These are phyloP conservation scores for Nemania sp. DNA, from an alignment of 2,329 filamentous ascomycete species.

Conservation along the genomic window DNA sequence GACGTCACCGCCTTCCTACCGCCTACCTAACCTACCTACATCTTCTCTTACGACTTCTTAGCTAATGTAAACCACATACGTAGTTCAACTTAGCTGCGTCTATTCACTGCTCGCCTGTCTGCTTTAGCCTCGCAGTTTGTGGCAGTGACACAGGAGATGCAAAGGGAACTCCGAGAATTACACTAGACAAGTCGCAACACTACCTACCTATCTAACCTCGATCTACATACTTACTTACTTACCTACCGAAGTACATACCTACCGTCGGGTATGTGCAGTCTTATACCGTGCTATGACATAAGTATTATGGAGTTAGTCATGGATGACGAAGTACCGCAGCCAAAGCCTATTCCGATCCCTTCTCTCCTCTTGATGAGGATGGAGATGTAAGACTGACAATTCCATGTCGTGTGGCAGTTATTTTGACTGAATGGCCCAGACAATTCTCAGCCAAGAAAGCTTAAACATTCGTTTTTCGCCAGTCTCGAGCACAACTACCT, in stretches of 20 bases:
- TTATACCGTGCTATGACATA: no score
- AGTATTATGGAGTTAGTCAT: no score
- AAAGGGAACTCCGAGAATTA: conserved; percentile 18
- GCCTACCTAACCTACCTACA: background rate
- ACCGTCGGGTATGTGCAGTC: no score
- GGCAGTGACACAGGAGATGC: conserved; percentile 12
- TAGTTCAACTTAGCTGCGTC: background rate
- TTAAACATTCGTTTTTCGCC: background rate
- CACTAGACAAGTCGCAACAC: conserved; percentile 6
- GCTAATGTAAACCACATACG: background rate
- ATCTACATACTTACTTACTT: no score
- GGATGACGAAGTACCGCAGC: no score
- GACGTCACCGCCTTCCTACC: conserved; percentile 12
- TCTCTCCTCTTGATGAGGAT: background rate
- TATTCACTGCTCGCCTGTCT: conserved; percentile 1
- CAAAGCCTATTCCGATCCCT: no score
- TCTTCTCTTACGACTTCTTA: background rate
- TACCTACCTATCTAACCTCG: no score
- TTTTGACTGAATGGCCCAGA: background rate
- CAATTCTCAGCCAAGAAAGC: conserved; percentile 8
- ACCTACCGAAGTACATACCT: no score
- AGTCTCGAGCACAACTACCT: background rate
- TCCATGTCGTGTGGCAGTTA: conserved; percentile 1
- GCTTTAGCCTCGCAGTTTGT: conserved; percentile 3
- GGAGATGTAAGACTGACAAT: background rate